Conservation (phyloP, 768 basidiomycete species). For the Pisolithus microcarpus region DNA sequence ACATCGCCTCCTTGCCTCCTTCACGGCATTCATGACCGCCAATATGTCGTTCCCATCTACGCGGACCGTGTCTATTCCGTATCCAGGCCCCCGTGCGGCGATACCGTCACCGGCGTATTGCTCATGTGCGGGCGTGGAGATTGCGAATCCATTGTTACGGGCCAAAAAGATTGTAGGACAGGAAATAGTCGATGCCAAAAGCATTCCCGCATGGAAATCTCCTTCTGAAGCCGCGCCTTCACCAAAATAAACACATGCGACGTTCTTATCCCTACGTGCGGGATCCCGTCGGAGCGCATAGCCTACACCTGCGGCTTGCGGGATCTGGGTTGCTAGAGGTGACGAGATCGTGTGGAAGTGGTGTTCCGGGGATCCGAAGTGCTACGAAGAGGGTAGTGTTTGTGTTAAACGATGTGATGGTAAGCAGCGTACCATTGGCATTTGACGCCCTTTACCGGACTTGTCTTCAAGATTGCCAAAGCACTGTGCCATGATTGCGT, state of each 20-base stretch:
- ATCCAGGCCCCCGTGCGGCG: conserved; percentile 81
- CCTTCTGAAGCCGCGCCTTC: conserved; percentile 94
- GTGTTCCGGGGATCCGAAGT: conserved; percentile 75
- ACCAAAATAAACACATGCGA: conserved; percentile 87
- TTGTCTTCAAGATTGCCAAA: conserved; percentile 81
- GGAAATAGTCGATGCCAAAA: conserved; percentile 70
- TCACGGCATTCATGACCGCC: conserved; percentile 70
- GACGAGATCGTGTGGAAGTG: conserved; percentile 96
- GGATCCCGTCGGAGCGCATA: conserved; percentile 82
- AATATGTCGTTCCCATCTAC: conserved; percentile 93
- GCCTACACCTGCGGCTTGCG: conserved; percentile 88
- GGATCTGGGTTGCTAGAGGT: conserved; percentile 89
- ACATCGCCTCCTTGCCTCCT: conserved; percentile 64
- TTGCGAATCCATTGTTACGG: conserved; percentile 88
- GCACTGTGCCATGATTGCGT: conserved; percentile 85
- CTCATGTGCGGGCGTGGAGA: conserved; percentile 84
- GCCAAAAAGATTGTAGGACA: conserved; percentile 69
- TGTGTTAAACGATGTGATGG: neutral
- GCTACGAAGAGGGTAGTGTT: conserved; percentile 34
- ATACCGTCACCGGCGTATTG: conserved; percentile 93
- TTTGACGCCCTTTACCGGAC: conserved; percentile 80
- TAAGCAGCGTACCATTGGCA: conserved; percentile 68
- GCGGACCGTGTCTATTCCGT: conserved; percentile 84
- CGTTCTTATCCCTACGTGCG: conserved; percentile 55
- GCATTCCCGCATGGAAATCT: conserved; percentile 89